These are phyloP conservation scores for Phytophthora tentaculata DNA, from an alignment of 352 stramenopile genomes.

Conservation along the genomic window DNA sequence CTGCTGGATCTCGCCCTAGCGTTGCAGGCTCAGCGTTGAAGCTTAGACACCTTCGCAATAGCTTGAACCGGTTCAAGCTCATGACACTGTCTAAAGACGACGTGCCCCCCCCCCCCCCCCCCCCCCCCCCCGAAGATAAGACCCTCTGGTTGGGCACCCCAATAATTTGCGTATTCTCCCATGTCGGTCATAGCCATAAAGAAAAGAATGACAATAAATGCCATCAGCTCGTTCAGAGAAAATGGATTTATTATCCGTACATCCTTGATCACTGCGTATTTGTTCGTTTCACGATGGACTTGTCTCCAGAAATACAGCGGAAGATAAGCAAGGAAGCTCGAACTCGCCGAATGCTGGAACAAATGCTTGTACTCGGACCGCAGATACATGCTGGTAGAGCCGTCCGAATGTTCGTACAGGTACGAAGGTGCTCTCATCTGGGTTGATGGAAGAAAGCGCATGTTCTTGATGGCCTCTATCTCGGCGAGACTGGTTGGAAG, in stretches of 20 bases:
- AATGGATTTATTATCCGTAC: background rate
- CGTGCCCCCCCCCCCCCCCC: background rate
- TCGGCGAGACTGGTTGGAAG: conserved; percentile 2
- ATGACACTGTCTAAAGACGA: background rate
- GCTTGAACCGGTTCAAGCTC: background rate
- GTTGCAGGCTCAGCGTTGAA: background rate
- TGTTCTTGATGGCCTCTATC: background rate
- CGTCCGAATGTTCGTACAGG: background rate
- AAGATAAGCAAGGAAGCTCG: too few relatives aligned
- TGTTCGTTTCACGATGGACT: background rate
- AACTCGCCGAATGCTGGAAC: background rate
- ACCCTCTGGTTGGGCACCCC: too few relatives aligned
- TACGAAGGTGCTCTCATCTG: background rate
- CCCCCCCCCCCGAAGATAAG: too few relatives aligned
- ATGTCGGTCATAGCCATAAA: background rate
- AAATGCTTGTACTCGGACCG: background rate
- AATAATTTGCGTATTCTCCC: background rate
- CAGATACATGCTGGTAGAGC: background rate
- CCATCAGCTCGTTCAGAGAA: background rate
- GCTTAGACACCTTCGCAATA: background rate
- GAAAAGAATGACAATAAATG: background rate
- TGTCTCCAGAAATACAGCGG: background rate
- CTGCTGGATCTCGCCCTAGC: too few relatives aligned
- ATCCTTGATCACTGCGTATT: background rate
- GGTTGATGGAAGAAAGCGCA: background rate